Evolutionary conservation across 1,284 basidiomycete species (phyloP).

Genomic region (Cutaneotrichosporon sp.): DNA sequence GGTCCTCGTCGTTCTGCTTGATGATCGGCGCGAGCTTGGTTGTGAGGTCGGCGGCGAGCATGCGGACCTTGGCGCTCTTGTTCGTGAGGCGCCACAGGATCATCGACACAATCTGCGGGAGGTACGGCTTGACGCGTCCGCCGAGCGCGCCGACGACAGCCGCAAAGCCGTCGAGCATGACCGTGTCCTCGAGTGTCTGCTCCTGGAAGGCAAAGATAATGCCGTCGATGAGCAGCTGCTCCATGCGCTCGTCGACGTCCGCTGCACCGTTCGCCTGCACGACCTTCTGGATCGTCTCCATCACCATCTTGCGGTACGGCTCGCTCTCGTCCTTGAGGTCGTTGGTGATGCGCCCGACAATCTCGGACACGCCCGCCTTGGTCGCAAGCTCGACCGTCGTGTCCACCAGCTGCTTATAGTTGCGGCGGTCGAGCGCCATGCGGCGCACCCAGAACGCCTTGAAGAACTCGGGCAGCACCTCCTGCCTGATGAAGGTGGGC

Average conservation of each 20-base stretch:
- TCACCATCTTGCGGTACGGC: slow-evolving; percentile 99
- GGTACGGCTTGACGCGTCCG: slow-evolving; percentile 97
- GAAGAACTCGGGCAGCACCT: slow-evolving; percentile 99
- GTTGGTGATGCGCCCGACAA: slow-evolving; percentile 92
- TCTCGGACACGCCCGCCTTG: slow-evolving; percentile 94
- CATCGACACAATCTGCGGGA: slow-evolving; percentile 99
- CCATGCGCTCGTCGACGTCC: slow-evolving; percentile 93
- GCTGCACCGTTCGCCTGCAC: slow-evolving; percentile 88
- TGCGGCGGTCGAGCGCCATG: slow-evolving; percentile 95
- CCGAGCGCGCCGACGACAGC: slow-evolving; percentile 96
- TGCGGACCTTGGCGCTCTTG: slow-evolving; percentile 98
- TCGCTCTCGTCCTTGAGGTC: slow-evolving; percentile 96
- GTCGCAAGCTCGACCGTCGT: slow-evolving; percentile 97
- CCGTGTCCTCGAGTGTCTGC: slow-evolving; percentile 96
- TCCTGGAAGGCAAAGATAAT: slow-evolving; percentile 99
- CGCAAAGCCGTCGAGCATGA: slow-evolving; percentile 98
- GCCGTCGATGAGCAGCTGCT: slow-evolving; percentile 92
- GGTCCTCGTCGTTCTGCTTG: slow-evolving; percentile 98
- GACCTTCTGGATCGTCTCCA: slow-evolving; percentile 99
- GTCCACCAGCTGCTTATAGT: slow-evolving; percentile 96
- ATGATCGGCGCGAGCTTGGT: slow-evolving; percentile 94
- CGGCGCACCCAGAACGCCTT: slow-evolving; percentile 97
- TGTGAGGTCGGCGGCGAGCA: slow-evolving; percentile 97
- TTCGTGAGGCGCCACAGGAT: slow-evolving; percentile 99
- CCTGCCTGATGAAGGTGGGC: slow-evolving; percentile 89